Percentiles rank a stretch among this genome's conserved stretches.
These are phyloP conservation scores for Prototheca cutis DNA, from an alignment of 163 green algal species.

Conservation along the genomic window DNA sequence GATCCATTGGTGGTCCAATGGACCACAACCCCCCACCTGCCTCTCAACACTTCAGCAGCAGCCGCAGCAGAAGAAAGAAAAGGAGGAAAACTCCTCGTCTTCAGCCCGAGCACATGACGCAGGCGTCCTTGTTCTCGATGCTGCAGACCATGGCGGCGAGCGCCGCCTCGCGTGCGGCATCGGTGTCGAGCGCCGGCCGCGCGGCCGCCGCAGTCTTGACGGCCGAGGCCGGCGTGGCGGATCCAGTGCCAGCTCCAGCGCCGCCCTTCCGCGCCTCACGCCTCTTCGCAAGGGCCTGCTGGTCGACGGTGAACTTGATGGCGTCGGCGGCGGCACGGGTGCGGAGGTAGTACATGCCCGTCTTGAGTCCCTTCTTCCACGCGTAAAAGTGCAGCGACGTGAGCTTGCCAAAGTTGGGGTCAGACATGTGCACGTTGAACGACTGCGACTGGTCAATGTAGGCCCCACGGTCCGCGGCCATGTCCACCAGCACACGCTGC, in stretches of 20 bases:
- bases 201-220: conserved; percentile 10
- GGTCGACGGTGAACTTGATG: conserved; percentile 99
- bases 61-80: too few relatives aligned
- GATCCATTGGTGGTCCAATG: neutral
- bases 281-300: conserved; percentile 46
- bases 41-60: too few relatives aligned
- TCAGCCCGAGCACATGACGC: conserved; percentile 83
- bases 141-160: conserved; percentile 89
- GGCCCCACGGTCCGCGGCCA: conserved; percentile 93
- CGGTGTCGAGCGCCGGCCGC: conserved; percentile 22
- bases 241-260: neutral
- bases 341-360: conserved; percentile 95
- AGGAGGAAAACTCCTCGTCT: neutral
- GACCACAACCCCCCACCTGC: neutral
- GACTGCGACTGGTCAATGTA: conserved; percentile 98
- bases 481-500: conserved; percentile 92
- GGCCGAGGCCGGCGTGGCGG: neutral
- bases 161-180: conserved; percentile 67
- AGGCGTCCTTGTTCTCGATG: conserved; percentile 97
- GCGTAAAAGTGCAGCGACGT: conserved; percentile 97
- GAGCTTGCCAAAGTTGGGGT: conserved; percentile 99
- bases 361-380: conserved; percentile 91
- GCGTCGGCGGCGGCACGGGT: conserved; percentile 90
- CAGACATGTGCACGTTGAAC: conserved; percentile 99
- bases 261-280: conserved; percentile 17